A percentile compares a stretch with the other conserved stretches of the same genome.
Conservation (phyloP, 257 asterid species). For the Nicotiana sylvestris region DNA sequence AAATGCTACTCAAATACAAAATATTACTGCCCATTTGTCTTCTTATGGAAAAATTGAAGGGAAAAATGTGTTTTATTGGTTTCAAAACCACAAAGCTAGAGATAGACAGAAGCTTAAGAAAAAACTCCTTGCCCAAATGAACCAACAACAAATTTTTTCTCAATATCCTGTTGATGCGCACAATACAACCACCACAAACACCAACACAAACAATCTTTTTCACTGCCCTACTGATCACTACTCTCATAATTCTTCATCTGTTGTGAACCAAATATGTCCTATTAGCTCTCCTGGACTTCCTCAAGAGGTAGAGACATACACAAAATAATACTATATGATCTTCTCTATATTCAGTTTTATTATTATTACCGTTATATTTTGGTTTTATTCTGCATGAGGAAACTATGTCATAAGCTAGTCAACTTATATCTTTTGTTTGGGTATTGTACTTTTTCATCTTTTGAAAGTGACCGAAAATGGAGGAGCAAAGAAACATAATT, state of each 20-base stretch:
- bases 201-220: neutral
- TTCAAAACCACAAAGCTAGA: conserved; percentile 77
- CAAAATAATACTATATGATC: neutral
- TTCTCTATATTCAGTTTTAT: neutral
- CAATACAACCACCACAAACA: neutral
- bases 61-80: conserved; percentile 83
- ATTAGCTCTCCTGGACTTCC: neutral
- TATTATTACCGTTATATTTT: neutral
- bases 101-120: conserved; percentile 55
- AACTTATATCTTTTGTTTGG: neutral
- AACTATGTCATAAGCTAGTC: neutral
- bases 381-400: neutral
- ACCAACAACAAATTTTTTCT: neutral
- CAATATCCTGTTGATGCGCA: conserved; percentile 10
- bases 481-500: neutral
- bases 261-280: neutral
- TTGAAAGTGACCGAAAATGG: neutral
- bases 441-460: neutral
- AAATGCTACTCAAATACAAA: conserved; percentile 76
- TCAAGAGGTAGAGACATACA: neutral
- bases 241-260: neutral
- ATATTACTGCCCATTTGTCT: conserved; percentile 55
- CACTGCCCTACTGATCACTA: neutral
- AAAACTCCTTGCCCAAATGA: conserved; percentile 10
- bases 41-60: conserved; percentile 75